Evolutionary conservation across 192 early-diverging fungal species (phyloP), one percentile per base, ranked within the genome.

Genomic region (Paraglomus brasilianum): DNA sequence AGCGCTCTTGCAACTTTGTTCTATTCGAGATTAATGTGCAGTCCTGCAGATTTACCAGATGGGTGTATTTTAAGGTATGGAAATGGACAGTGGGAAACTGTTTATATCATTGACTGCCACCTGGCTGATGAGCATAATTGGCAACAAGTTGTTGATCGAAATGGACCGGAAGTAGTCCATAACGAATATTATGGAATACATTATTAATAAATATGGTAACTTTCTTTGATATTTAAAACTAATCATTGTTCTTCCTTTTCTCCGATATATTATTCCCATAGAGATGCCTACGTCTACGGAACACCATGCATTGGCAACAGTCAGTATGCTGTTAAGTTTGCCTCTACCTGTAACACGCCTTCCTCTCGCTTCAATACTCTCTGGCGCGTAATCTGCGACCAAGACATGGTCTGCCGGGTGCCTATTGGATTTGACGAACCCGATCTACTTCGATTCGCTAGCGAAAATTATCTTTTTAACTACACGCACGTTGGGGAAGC

Each of bases 241-340:
- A n/a, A n/a, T n/a, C n/a, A n/a, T n/a, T n/a, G n/a, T n/a, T n/a
- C n/a, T n/a, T n/a, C n/a, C n/a, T n/a, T n/a, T n/a, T n/a, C n/a
- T n/a, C n/a, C n/a, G n/a, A n/a, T n/a, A n/a, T n/a, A n/a, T n/a
- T n/a, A n/a, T n/a, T n/a, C n/a, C n/a, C n/a, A n/a, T n/a, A n/a
- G n/a, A n/a, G 81, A 81, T 47, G 73, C 57, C n/a, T 82, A 80
- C 45, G 65, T 64, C 5, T 77, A 80, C 44, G 83, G 77, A 2
- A 76, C 72, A n/a, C 83, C 82, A 15, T 72, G 72, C 38, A 48
- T 83, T 4, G 82, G 81, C 9, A 78, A 85, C 47, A 72, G 65
- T 4, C 60, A 71, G 7, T 85, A 83, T 74, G 80, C 81, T 0
- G 52, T 78, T 1, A 41, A 74, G 19, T 85, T 85, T 67, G 69